These are phyloP conservation scores for Suillus subaureus DNA, from an alignment of 768 basidiomycete genomes.

Conservation along the genomic window DNA sequence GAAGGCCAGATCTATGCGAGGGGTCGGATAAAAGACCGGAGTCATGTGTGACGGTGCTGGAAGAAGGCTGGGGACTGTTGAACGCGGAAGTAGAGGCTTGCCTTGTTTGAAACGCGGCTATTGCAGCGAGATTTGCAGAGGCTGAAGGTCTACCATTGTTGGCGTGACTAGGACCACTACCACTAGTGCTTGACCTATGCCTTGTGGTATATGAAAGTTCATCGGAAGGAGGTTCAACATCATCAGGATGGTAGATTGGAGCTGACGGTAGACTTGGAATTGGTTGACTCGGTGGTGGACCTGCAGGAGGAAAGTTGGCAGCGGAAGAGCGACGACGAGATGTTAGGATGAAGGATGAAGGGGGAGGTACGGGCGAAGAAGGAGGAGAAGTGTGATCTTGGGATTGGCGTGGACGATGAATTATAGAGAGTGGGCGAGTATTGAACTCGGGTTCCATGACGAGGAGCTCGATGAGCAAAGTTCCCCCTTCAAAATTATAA, in stretches of 20 bases:
- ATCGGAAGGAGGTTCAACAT: constrained; percentile 24
- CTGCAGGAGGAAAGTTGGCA: constrained; percentile 63
- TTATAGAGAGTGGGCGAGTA: constrained; percentile 29
- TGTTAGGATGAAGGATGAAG: constrained; percentile 34
- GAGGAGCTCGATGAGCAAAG: constrained; percentile 2
- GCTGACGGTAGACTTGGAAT: constrained; percentile 66
- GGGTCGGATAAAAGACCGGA: constrained; percentile 59
- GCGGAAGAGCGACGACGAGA: constrained; percentile 67
- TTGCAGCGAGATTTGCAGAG: constrained; percentile 56
- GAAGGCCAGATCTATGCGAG: constrained; percentile 54
- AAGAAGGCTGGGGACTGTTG: constrained; percentile 30
- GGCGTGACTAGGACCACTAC: constrained; percentile 24
- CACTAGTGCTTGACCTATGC: constrained; percentile 40
- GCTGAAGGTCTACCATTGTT: constrained; percentile 36
- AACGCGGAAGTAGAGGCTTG: constrained; percentile 31
- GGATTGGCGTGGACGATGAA: constrained; percentile 38
- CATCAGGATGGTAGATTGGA: constrained; percentile 25
- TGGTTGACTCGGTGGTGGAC: constrained; percentile 72
- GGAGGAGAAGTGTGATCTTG: constrained; percentile 30
- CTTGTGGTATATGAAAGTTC: constrained; percentile 31
- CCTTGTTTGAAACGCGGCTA: constrained; percentile 61
- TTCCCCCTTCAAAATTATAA: not conserved
- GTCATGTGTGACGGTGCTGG: constrained; percentile 31
- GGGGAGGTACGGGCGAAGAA: constrained; percentile 32
- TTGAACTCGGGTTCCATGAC: constrained; percentile 34